Percentiles rank a stretch among this genome's conserved stretches.
phyloP scores from a whole-genome alignment of 176 grass and related monocot species.

The Avena sativa region DNA sequence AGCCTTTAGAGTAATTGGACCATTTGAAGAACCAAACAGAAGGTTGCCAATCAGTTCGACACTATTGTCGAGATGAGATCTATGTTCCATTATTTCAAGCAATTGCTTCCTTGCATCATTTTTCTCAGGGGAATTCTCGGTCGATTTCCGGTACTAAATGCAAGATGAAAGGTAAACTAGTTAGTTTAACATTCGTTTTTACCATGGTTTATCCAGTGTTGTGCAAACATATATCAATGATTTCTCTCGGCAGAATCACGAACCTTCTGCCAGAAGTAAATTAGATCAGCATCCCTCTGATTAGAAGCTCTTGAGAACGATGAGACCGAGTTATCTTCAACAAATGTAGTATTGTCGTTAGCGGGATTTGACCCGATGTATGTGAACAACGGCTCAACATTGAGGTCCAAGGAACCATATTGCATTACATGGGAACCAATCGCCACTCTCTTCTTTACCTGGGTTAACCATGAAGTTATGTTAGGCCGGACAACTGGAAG shows the following conservation, averaged over 20 bases:
- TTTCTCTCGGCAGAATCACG: neutral
- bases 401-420: slow-evolving; percentile 72
- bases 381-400: slow-evolving; percentile 49
- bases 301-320: slow-evolving; percentile 63
- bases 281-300: slow-evolving; percentile 89
- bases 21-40: slow-evolving; percentile 76
- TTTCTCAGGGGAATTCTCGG: slow-evolving; percentile 63
- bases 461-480: slow-evolving; percentile 28
- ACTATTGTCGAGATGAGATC: slow-evolving; percentile 85
- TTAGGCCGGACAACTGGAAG: slow-evolving; percentile 5
- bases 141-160: slow-evolving; percentile 64
- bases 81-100: slow-evolving; percentile 78
- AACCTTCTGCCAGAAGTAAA: slow-evolving; percentile 93
- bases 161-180: slow-evolving; percentile 34
- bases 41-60: slow-evolving; percentile 79
- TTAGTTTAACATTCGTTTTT: slow-evolving; percentile 11
- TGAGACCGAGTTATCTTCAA: slow-evolving; percentile 65
- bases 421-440: slow-evolving; percentile 95
- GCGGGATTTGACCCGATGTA: slow-evolving; percentile 90
- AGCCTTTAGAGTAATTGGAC: slow-evolving; percentile 56
- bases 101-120: slow-evolving; percentile 70
- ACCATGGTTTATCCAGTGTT: too few relatives aligned
- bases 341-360: slow-evolving; percentile 64
- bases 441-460: slow-evolving; percentile 82
- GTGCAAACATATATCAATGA: too few relatives aligned